phyloP scores from a whole-genome alignment of 108 stramenopile species.

The Conticribra guillardii region DNA sequence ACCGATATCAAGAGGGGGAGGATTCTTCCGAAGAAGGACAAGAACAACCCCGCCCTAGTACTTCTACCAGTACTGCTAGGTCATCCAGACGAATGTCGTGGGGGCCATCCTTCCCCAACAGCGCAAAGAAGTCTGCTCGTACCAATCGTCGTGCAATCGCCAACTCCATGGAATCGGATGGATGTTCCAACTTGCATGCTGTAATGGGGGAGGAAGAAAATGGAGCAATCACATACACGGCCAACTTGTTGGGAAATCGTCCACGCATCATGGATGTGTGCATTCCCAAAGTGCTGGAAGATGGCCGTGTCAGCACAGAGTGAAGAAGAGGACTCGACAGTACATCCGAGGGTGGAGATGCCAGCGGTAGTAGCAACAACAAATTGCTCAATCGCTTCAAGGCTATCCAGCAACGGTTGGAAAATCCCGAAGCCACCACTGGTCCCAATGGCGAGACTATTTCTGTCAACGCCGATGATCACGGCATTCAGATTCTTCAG shows the following conservation, averaged over 20 bases:
- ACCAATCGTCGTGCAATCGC: conserved; percentile 71
- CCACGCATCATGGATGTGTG: conserved; percentile 92
- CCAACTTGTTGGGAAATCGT: conserved; percentile 84
- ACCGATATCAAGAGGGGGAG: not conserved
- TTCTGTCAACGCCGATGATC: conserved; percentile 50
- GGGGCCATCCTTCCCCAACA: conserved; percentile 5
- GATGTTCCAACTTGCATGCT: not conserved
- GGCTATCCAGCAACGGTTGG: conserved; percentile 56
- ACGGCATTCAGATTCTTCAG: conserved; percentile 73
- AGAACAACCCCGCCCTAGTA: too few species aligned
- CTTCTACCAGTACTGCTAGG: too few species aligned
- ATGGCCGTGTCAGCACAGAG: conserved; percentile 47
- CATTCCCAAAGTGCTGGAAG: conserved; percentile 68
- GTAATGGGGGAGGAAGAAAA: conserved; percentile 64
- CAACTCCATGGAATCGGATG: conserved; percentile 40
- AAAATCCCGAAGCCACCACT: conserved; percentile 19
- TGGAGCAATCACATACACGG: conserved; percentile 86
- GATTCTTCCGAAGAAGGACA: too few species aligned
- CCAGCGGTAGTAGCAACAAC: conserved; percentile 20
- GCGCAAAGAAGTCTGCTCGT: conserved; percentile 28
- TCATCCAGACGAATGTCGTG: conserved; percentile 9
- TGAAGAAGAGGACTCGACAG: conserved; percentile 58
- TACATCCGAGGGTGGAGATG: conserved; percentile 15
- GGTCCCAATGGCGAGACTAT: conserved; percentile 4
- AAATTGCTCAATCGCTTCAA: conserved; percentile 76